A percentile compares a stretch with the other conserved stretches of the same genome.
These are phyloP conservation scores for Aspergillus thermomutatus DNA, from an alignment of 2,329 filamentous ascomycete species.

Conservation along the genomic window DNA sequence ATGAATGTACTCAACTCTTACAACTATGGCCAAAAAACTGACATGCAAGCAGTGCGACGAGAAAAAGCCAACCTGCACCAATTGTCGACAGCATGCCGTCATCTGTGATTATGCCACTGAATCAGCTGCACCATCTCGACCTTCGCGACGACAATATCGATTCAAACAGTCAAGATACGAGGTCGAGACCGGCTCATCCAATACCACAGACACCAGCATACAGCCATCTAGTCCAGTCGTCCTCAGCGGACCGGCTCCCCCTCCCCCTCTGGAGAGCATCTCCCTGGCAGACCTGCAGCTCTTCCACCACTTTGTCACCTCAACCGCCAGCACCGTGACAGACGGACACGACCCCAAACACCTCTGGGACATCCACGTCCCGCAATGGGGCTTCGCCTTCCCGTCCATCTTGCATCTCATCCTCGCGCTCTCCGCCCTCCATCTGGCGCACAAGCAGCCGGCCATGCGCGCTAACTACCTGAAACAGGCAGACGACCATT, in stretches of 20 bases:
- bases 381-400: constrained; percentile 27
- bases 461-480: constrained; percentile 18
- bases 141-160: constrained; percentile 8
- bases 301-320: constrained; percentile 30
- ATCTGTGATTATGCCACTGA: constrained; percentile 22
- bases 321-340: constrained; percentile 24
- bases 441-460: constrained; percentile 22
- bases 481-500: constrained; percentile 29
- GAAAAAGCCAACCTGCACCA: constrained; percentile 27
- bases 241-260: background rate
- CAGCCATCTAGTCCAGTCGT: background rate
- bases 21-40: background rate
- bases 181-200: background rate
- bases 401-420: constrained; percentile 33
- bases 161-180: constrained; percentile 22
- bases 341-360: constrained; percentile 19
- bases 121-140: constrained; percentile 6
- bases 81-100: constrained; percentile 27
- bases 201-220: background rate
- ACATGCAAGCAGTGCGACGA: constrained; percentile 30
- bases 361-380: constrained; percentile 30
- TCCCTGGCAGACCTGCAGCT: constrained; percentile 29
- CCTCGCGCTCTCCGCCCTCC: constrained; percentile 28
- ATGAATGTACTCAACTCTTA: constrained; percentile 5
- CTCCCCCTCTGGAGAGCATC: constrained; percentile 6